phyloP scores from a whole-genome alignment of 2,329 filamentous ascomycete genomes.

The Aspergillus viridinutans region DNA sequence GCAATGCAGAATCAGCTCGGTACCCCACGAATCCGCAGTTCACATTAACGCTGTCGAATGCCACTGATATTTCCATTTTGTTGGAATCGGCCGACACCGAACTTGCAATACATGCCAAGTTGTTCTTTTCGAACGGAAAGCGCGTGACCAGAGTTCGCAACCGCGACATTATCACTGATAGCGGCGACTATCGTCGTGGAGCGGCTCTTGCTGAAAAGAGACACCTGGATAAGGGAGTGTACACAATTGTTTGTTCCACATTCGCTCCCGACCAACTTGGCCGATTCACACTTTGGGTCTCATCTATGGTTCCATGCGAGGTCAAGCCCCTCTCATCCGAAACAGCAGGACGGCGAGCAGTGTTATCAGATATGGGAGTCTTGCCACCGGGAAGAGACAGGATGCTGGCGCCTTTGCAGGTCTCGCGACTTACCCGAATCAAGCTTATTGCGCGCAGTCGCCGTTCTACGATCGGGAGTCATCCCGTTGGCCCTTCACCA shows the following conservation, averaged over 20 bases:
- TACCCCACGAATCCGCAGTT: slow-evolving; percentile 91
- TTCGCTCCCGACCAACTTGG: slow-evolving; percentile 78
- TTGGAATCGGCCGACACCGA: slow-evolving; percentile 65
- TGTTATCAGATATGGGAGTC: slow-evolving; percentile 40
- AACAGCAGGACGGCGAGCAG: slow-evolving; percentile 68
- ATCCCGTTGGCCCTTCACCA: slow-evolving; percentile 42
- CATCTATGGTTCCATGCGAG: slow-evolving; percentile 52
- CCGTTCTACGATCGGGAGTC: slow-evolving; percentile 38
- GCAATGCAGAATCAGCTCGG: slow-evolving; percentile 69
- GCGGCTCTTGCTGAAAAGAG: slow-evolving; percentile 65
- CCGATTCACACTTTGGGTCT: slow-evolving; percentile 70
- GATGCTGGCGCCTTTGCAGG: slow-evolving; percentile 50
- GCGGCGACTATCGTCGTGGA: slow-evolving; percentile 81
- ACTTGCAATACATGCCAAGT: slow-evolving; percentile 75
- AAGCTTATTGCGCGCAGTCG: slow-evolving; percentile 52
- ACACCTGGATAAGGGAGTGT: slow-evolving; percentile 64
- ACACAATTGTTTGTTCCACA: slow-evolving; percentile 86
- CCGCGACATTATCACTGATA: slow-evolving; percentile 75
- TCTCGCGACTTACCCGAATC: slow-evolving; percentile 57
- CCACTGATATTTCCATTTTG: slow-evolving; percentile 65
- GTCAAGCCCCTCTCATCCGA: slow-evolving; percentile 64
- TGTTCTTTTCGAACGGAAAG: slow-evolving; percentile 72
- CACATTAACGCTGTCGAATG: slow-evolving; percentile 53
- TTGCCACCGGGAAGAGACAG: slow-evolving; percentile 53
- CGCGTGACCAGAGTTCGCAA: slow-evolving; percentile 64